Evolutionary conservation across 2,329 filamentous ascomycete genomes (phyloP).

Genomic region (Aotearoamyces nothofagi): DNA sequence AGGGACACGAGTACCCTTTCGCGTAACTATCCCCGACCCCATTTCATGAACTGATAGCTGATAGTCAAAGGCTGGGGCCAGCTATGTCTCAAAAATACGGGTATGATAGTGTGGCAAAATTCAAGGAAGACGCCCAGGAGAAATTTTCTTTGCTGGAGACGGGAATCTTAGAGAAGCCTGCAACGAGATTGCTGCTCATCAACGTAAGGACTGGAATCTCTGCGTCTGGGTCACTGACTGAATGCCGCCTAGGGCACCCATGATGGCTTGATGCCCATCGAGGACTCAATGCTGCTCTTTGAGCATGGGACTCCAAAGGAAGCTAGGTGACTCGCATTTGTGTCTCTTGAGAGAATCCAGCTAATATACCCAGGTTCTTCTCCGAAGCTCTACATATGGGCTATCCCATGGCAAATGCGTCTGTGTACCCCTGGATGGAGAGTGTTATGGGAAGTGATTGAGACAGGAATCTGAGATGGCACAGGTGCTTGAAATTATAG

Average conservation of each 20-base stretch:
- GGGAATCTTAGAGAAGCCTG: slow-evolving; percentile 38
- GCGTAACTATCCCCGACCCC: slow-evolving; percentile 20
- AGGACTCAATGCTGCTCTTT: slow-evolving; percentile 49
- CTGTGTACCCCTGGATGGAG: slow-evolving; percentile 48
- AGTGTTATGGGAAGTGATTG: slow-evolving; percentile 27
- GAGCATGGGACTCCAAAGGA: slow-evolving; percentile 52
- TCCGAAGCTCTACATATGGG: slow-evolving; percentile 49
- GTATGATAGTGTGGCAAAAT: slow-evolving; percentile 38
- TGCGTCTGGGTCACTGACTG: not conserved
- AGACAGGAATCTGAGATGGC: no score
- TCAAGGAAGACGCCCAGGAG: slow-evolving; percentile 35
- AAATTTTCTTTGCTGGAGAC: slow-evolving; percentile 47
- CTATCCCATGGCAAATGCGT: slow-evolving; percentile 42
- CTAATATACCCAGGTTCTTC: slow-evolving; percentile 28
- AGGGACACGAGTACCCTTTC: slow-evolving; percentile 54
- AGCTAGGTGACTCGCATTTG: slow-evolving; percentile 26
- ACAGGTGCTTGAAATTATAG: no score
- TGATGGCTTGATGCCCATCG: slow-evolving; percentile 53
- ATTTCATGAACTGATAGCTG: slow-evolving; percentile 1
- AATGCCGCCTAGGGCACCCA: slow-evolving; percentile 32
- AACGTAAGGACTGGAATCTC: no score
- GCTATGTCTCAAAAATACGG: slow-evolving; percentile 48
- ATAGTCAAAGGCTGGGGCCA: slow-evolving; percentile 27
- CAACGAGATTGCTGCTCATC: slow-evolving; percentile 41
- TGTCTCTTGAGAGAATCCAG: not conserved